Evolutionary conservation across 371 early-diverging fungal species (phyloP), one percentile per base, ranked within the genome.

Genomic region (Parasitella parasitica): DNA sequence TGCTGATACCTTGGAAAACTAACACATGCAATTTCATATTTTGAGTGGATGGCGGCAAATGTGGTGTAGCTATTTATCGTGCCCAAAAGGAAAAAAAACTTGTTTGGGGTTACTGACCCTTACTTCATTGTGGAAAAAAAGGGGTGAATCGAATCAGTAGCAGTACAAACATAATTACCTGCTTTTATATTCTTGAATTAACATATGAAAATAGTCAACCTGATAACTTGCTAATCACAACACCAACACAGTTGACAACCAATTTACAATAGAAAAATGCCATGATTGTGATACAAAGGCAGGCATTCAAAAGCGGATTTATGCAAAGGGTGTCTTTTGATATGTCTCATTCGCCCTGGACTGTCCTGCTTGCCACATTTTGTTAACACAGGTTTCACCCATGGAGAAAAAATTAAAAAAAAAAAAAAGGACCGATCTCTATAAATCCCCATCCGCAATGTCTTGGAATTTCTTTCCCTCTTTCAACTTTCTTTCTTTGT

Each of bases 301-400:
- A 27, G 27, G 15, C 5, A 35, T 13, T 32, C 30, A 36, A 32
- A 35, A 90, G 90, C 70, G 94, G 95, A 57, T 77, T 90, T 35
- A 77, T 96, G 35, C 82, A 84, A 35, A 84, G 89, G n/a, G 94
- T 92, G 65, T 86, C 85, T 49, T 96, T 93, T 79, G 78, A 85
- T 43, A 73, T 97, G 61, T 85, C 90, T 5, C 54, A 60, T 16
- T 63, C 28, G 57, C 58, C 64, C 64, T 58, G 58, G 64, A 41
- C 41, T 41, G 20, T 20, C 18, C 8, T 15, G 41, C 15, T 43
- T 28, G 36, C 38, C 53, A 53, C 52, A 27, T 11, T 28, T 12
- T 50, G 26, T 38, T 58, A 24, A 3, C 22, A 24, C 32, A 26
- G 22, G 63, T 63, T 56, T 63, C 63, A 63, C 63, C 50, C 54